Evolutionary conservation across 2,329 filamentous ascomycete genomes (phyloP), one percentile per base, ranked within the genome.

Genomic region (Geoglossum cookeanum): DNA sequence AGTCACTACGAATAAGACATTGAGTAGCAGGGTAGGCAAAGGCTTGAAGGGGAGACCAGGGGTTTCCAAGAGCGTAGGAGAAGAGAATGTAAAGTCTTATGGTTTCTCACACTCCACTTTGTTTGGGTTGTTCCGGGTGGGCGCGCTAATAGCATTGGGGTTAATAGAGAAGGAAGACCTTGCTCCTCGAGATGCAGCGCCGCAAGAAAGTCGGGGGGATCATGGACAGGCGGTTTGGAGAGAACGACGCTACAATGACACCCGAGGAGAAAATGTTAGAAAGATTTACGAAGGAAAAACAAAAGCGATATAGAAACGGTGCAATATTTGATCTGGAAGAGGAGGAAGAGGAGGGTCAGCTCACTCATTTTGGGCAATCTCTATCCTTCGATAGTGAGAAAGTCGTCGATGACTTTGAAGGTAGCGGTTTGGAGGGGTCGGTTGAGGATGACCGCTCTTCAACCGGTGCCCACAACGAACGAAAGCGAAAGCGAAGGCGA

Each of bases 191-290:
- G 66, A 85, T 97, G 78, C 86, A 94, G 66, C 78, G 81, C 60
- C 80, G 87, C 44, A 90, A 94, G 68, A 96, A 95, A 70, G 84
- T 91, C 22, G 92, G 92, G 61, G 91, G 90, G 3, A 87, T 98
- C 61, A 71, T 95, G 56, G 92, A 98, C 75, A 81, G 88, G 65
- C 84, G 92, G 64, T 95, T 98, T 65, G 92, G 94, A 69, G 94
- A 98, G 74, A 86, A 94, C 65, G 90, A 98, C 68, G 87, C 89
- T 9, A 85, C 82, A 11, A 91, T 98, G 87, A 87, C 87, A 2
- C 84, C 89, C 1, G 92, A 98, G 66, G 87, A 97, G 66, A 86
- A 85, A 68, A 92, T 92, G 72, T 78, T 92, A 62, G 87, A 95
- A 69, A 79, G 92, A 66, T 98, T 94, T 67, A 87, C 91, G 49